Percentiles rank a stretch among this genome's conserved stretches.
These are phyloP conservation scores for Ophiostoma sp. DNA, from an alignment of 2,329 filamentous ascomycete genomes.

Conservation along the genomic window DNA sequence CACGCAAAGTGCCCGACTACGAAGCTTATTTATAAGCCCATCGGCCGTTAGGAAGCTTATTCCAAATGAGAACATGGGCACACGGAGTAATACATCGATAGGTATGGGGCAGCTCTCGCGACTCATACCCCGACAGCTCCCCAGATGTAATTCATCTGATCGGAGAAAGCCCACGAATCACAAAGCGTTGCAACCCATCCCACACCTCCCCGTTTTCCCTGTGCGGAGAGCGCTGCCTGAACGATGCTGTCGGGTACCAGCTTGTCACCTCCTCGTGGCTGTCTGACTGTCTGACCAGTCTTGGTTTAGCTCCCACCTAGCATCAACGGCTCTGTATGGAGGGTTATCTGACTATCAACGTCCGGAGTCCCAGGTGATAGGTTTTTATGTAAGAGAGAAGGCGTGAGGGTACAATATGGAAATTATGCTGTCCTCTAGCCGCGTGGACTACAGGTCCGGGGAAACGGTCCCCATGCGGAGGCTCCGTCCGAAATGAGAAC, in stretches of 20 bases:
- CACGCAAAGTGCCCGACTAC: not conserved
- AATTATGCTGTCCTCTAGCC: no score
- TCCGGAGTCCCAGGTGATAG: not conserved
- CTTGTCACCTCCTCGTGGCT: not conserved
- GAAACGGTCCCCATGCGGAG: constrained; percentile 2
- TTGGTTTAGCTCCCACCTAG: not conserved
- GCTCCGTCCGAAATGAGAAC: not conserved
- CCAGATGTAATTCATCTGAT: not conserved
- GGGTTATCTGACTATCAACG: not conserved
- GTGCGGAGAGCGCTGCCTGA: not conserved
- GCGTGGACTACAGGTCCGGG: not conserved
- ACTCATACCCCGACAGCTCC: not conserved
- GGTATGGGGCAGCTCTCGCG: not conserved
- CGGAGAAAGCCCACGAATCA: constrained; percentile 11
- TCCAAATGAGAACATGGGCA: not conserved
- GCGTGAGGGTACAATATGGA: not conserved
- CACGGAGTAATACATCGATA: not conserved
- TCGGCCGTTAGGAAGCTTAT: no score
- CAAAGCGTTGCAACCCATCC: not conserved
- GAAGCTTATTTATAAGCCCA: constrained; percentile 1
- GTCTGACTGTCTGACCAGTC: not conserved
- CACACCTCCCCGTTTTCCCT: not conserved
- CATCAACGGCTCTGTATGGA: constrained; percentile 3
- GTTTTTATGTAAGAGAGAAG: not conserved
- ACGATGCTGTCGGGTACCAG: not conserved